Base-by-base conservation (phyloP, 345 rosid genomes). In the Gossypium ekmanianum region DNA sequence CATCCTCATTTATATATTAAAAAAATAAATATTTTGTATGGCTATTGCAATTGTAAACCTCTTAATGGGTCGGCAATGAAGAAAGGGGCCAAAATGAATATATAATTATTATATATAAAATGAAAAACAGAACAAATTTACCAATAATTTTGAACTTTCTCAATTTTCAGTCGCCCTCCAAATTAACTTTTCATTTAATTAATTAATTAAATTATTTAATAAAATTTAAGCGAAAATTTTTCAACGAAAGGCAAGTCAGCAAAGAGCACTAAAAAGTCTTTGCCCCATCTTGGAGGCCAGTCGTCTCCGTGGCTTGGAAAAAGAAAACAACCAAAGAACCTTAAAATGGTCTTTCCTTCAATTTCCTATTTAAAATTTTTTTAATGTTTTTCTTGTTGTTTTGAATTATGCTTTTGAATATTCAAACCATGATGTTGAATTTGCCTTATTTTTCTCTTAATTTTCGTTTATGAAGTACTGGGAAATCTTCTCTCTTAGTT, bases 321-420 rank as follows among this genome's bases (percentile, higher is more conserved):
- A 52, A 29, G 17, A 54, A 22, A 70, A 52, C 44, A 14, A 27
- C 26, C 73, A 10, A 51, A 1, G 2, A 27, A 2, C 20, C 20
- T 51, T 52, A 29, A 51, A 52, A 3, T 10, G 17, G 34, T 70
- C 26, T n/a, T 43, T 47, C 20, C 50, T 26, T 24, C 14, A 39
- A 34, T 68, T 22, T 22, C 39, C 22, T 54, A 7, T 54, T 54
- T 34, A 34, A 3, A 34, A 0, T 5, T 34, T 5, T 34, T 34
- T 34, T 34, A 34, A 18, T 22, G 10, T 50, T 27, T 13, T 27
- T 14, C 52, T 70, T 52, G 1, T 20, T 17, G 61, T 8, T 17
- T 52, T 70, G 10, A 70, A 70, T 29, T 52, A n/a, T 52, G 61
- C n/a, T 17, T 29, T 69, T 29, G 73, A 69, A n/a, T 27, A n/a